Percentiles rank a stretch among this genome's conserved stretches.
Conservation (phyloP, 1,284 basidiomycete species). For the Ceratorhiza oryzae-sativae region DNA sequence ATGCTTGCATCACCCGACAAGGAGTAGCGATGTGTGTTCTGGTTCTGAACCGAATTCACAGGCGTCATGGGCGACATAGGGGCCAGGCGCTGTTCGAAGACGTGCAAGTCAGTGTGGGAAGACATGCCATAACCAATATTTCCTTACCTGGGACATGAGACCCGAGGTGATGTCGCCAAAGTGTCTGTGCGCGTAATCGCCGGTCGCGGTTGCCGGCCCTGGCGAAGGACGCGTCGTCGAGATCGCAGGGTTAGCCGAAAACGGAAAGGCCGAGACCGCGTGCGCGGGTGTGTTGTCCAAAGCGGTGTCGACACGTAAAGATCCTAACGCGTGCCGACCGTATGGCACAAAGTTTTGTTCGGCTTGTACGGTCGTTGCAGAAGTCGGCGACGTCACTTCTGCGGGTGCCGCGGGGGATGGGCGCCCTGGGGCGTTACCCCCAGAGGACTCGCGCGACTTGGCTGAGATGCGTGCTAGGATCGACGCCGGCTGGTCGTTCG, state of each 20-base stretch:
- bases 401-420: constrained; percentile 12
- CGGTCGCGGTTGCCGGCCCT: constrained; percentile 36
- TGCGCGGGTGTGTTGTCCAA: constrained; percentile 26
- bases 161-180: constrained; percentile 36
- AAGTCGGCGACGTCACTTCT: constrained; percentile 34
- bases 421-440: constrained; percentile 1
- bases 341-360: constrained; percentile 36
- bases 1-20: constrained; percentile 36
- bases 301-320: constrained; percentile 28
- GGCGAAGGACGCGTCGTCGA: constrained; percentile 39
- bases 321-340: constrained; percentile 18
- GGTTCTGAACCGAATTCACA: constrained; percentile 28
- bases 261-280: constrained; percentile 36
- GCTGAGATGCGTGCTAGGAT: constrained; percentile 74
- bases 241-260: constrained; percentile 37
- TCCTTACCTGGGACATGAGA: constrained; percentile 35
- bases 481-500: constrained; percentile 65
- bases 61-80: constrained; percentile 38
- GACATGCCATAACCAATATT: neutral
- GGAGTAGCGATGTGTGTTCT: constrained; percentile 35
- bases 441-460: constrained; percentile 49
- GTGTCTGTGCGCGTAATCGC: constrained; percentile 37
- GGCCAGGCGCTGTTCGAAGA: constrained; percentile 14
- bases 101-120: neutral
- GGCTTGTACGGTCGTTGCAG: constrained; percentile 35